phyloP scores from a whole-genome alignment of 2,329 filamentous ascomycete genomes.

The Pseudogymnoascus sp. region DNA sequence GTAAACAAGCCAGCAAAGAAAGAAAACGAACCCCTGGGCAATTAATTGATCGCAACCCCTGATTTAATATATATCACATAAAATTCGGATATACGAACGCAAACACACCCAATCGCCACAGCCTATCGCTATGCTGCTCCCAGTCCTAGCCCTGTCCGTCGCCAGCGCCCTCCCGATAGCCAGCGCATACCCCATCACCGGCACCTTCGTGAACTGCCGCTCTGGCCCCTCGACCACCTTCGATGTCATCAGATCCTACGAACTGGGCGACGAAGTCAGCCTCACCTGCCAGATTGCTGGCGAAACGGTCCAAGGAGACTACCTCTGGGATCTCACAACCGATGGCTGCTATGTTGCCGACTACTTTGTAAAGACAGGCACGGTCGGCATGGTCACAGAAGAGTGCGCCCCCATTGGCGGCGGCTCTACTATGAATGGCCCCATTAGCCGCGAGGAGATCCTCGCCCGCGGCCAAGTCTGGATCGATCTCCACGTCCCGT shows the following conservation, averaged over 20 bases:
- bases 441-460: conserved; percentile 6
- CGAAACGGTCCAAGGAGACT: conserved; percentile 8
- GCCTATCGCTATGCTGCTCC: neutral
- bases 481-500: conserved; percentile 1
- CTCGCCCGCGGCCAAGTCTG: neutral
- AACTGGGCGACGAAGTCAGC: conserved; percentile 8
- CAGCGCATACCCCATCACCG: conserved; percentile 6
- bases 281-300: conserved; percentile 12
- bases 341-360: conserved; percentile 14
- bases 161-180: neutral
- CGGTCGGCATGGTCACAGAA: conserved; percentile 4
- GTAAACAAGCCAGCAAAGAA: neutral
- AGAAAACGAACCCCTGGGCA: neutral
- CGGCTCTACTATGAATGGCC: neutral
- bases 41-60: neutral
- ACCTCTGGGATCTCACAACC: conserved; percentile 14
- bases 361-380: conserved; percentile 14
- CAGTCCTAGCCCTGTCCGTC: neutral
- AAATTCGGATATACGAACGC: neutral
- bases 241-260: conserved; percentile 11
- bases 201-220: conserved; percentile 8
- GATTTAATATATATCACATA: neutral
- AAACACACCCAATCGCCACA: neutral
- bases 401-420: neutral
- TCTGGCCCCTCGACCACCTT: conserved; percentile 5